phyloP scores from a whole-genome alignment of 2,329 filamentous ascomycete species.

The Colletotrichum tabaci region DNA sequence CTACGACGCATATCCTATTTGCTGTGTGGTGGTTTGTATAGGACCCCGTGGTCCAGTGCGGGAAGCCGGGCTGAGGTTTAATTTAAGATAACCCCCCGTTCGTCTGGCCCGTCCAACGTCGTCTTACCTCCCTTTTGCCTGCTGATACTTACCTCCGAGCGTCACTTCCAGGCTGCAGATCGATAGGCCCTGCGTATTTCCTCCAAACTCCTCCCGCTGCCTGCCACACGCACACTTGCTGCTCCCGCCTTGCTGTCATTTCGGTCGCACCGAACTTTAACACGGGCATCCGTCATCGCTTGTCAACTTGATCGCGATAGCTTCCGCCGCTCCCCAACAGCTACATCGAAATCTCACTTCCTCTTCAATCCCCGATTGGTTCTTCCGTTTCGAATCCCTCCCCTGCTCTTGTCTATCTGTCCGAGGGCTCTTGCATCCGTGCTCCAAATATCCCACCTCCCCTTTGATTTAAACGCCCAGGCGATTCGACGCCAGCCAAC shows the following conservation, averaged over 20 bases:
- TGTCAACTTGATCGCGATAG: constrained; percentile 1
- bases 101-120: constrained; percentile 35
- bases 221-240: constrained; percentile 12
- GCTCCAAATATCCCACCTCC: background rate
- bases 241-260: constrained; percentile 18
- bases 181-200: constrained; percentile 30
- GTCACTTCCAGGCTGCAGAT: constrained; percentile 41
- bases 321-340: background rate
- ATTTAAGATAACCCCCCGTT: constrained; percentile 40
- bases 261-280: constrained; percentile 6
- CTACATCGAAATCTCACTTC: background rate
- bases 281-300: constrained; percentile 13
- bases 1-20: constrained; percentile 7
- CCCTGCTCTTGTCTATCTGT: background rate
- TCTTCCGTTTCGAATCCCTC: background rate
- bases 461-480: background rate
- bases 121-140: constrained; percentile 8
- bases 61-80: constrained; percentile 36
- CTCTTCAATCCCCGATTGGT: background rate
- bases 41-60: constrained; percentile 33
- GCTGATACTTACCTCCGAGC: constrained; percentile 35
- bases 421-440: constrained; percentile 2
- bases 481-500: background rate
- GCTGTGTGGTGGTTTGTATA: constrained; percentile 1
- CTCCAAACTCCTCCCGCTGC: constrained; percentile 19